Conservation (phyloP, 2,329 filamentous ascomycete species). For the Pestalotiopsis sp. region DNA sequence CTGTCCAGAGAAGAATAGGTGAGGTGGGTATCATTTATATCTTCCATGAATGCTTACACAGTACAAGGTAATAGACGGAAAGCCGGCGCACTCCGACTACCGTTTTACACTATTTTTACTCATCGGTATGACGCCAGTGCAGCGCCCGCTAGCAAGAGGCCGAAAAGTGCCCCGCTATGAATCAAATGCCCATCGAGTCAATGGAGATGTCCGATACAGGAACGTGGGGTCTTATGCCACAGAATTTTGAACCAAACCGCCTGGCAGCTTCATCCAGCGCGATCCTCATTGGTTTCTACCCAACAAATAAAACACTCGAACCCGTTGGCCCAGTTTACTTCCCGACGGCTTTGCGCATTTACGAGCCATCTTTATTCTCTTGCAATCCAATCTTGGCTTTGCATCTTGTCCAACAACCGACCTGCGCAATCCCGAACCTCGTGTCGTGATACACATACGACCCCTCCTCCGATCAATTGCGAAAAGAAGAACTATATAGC, state of each 20-base stretch:
- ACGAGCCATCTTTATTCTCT: background rate
- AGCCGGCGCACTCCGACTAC: background rate
- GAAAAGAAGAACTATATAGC: background rate
- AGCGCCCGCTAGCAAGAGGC: background rate
- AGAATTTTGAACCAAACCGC: constrained; percentile 3
- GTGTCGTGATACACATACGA: background rate
- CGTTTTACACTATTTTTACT: background rate
- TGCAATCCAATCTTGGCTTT: background rate
- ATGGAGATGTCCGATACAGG: constrained; percentile 39
- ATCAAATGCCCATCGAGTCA: constrained; percentile 23
- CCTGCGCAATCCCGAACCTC: background rate
- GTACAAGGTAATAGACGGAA: background rate
- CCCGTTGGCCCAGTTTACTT: background rate
- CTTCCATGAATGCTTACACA: too few relatives aligned
- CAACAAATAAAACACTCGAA: constrained; percentile 4
- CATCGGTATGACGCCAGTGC: background rate
- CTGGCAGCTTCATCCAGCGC: background rate
- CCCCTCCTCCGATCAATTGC: constrained; percentile 1
- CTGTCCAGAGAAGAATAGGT: background rate
- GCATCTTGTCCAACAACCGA: background rate
- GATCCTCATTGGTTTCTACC: constrained; percentile 3
- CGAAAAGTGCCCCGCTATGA: constrained; percentile 20
- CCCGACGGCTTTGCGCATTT: background rate
- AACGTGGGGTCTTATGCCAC: constrained; percentile 36
- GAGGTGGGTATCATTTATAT: background rate